A percentile compares a stretch with the other conserved stretches of the same genome.
phyloP scores from a whole-genome alignment of 2,329 filamentous ascomycete genomes.

The Neurospora sp. region DNA sequence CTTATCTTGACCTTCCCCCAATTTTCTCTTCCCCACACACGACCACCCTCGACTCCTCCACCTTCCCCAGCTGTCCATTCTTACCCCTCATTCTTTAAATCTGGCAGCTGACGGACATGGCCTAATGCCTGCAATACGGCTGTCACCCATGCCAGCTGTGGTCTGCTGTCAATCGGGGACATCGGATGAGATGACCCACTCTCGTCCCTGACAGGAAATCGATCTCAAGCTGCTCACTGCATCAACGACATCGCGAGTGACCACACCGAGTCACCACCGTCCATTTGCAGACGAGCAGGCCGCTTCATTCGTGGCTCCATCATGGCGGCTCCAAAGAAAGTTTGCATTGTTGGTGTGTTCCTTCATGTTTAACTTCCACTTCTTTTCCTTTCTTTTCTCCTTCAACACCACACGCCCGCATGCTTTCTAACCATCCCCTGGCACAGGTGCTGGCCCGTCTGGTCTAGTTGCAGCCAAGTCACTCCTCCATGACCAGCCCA shows the following conservation, averaged over 20 bases:
- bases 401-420: neutral
- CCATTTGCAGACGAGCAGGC: neutral
- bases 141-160: neutral
- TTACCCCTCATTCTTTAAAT: neutral
- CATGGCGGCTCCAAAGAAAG: conserved; percentile 32
- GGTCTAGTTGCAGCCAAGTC: conserved; percentile 65
- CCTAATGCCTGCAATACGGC: neutral
- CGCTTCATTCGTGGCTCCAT: neutral
- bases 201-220: too few relatives aligned
- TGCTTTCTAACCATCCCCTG: conserved; percentile 2
- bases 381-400: neutral
- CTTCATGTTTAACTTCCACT: neutral
- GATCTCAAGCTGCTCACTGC: neutral
- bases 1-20: neutral
- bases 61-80: neutral
- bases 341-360: conserved; percentile 40
- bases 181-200: neutral
- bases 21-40: neutral
- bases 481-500: conserved; percentile 49
- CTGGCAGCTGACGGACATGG: neutral
- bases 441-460: conserved; percentile 55
- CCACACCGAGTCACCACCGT: neutral
- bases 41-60: neutral
- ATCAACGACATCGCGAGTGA: neutral
- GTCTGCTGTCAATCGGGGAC: neutral